Conservation (phyloP, 768 basidiomycete species). For the Suillus brevipes region DNA sequence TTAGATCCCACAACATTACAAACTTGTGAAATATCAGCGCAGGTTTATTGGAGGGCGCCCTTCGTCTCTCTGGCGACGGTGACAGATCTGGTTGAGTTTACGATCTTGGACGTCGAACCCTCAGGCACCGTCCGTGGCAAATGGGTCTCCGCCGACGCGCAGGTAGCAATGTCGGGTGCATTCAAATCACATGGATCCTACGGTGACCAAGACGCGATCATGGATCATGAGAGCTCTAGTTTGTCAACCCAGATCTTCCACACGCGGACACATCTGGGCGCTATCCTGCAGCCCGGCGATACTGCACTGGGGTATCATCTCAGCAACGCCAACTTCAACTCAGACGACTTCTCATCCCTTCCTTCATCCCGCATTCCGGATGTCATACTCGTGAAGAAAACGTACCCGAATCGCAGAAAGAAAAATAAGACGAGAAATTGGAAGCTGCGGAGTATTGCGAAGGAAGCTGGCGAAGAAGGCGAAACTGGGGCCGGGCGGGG, state of each 20-base stretch:
- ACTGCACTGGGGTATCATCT: slow-evolving; percentile 90
- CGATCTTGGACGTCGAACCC: slow-evolving; percentile 91
- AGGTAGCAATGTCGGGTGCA: slow-evolving; percentile 83
- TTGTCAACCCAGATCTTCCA: slow-evolving; percentile 81
- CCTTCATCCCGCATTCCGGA: slow-evolving; percentile 75
- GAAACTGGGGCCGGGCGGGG: slow-evolving; percentile 77
- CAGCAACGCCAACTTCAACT: slow-evolving; percentile 90
- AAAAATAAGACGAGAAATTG: slow-evolving; percentile 84
- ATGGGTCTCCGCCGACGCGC: slow-evolving; percentile 82
- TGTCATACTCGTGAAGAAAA: slow-evolving; percentile 91
- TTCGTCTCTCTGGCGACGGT: slow-evolving; percentile 83
- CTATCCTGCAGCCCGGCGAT: slow-evolving; percentile 92
- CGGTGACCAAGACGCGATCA: slow-evolving; percentile 50
- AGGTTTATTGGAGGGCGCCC: slow-evolving; percentile 88
- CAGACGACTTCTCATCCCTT: slow-evolving; percentile 75
- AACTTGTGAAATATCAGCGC: slow-evolving; percentile 72
- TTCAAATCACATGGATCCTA: slow-evolving; percentile 56
- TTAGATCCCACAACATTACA: slow-evolving; percentile 89
- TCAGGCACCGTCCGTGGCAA: slow-evolving; percentile 70
- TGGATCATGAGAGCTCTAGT: slow-evolving; percentile 63
- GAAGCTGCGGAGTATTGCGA: slow-evolving; percentile 90
- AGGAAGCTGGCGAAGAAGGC: slow-evolving; percentile 86
- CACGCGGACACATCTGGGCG: slow-evolving; percentile 95
- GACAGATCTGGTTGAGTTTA: slow-evolving; percentile 90
- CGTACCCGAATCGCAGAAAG: slow-evolving; percentile 91